These are phyloP conservation scores for Suillus alpinus DNA, from an alignment of 768 basidiomycete species.

Conservation along the genomic window DNA sequence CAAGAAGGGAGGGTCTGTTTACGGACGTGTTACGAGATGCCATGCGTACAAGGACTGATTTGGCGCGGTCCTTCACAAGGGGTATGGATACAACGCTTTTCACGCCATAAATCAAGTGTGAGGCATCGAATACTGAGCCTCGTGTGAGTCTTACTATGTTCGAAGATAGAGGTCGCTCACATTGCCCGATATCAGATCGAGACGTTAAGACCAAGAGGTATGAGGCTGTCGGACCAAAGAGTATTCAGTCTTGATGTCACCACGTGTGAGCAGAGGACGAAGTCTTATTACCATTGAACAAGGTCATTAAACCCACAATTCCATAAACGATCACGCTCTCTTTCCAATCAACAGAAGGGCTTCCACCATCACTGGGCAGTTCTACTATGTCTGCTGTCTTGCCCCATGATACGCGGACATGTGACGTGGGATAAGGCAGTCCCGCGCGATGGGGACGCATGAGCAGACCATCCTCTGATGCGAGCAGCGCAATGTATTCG, in stretches of 20 bases:
- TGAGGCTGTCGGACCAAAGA: conserved; percentile 51
- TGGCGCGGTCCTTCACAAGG: conserved; percentile 62
- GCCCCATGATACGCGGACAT: conserved; percentile 59
- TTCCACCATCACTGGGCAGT: conserved; percentile 33
- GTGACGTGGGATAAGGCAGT: conserved; percentile 27
- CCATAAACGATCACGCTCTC: conserved; percentile 65
- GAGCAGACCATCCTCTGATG: conserved; percentile 60
- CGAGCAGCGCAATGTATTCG: conserved; percentile 61
- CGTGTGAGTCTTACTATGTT: background rate
- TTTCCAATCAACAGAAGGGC: conserved; percentile 48
- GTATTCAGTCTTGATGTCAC: background rate
- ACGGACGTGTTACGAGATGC: conserved; percentile 46
- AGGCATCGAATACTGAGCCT: conserved; percentile 59
- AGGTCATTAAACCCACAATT: conserved; percentile 68
- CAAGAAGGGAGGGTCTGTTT: conserved; percentile 46
- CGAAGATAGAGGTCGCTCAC: conserved; percentile 39
- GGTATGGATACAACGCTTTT: conserved; percentile 73
- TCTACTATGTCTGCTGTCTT: conserved; percentile 55
- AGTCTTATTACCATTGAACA: conserved; percentile 58
- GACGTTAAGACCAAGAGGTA: conserved; percentile 74
- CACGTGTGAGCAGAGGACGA: background rate
- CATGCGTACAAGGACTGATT: conserved; percentile 48
- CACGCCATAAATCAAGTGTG: conserved; percentile 62
- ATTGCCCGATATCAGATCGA: conserved; percentile 57
- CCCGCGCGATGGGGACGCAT: conserved; percentile 53